Conservation (phyloP, 768 basidiomycete genomes). For the Xerocomellus chrysenteron region DNA sequence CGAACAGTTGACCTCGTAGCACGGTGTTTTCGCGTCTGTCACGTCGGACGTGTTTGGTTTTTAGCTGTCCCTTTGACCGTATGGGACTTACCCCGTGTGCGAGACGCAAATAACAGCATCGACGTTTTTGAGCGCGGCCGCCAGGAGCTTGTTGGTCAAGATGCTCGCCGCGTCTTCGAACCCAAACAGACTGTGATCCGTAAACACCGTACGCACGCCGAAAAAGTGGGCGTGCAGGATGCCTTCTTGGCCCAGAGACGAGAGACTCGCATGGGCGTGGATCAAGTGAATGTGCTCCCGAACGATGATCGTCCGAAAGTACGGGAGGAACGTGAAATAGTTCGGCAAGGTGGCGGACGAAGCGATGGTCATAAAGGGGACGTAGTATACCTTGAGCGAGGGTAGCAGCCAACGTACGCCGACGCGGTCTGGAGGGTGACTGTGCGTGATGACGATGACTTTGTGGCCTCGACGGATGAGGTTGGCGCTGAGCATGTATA, state of each 20-base stretch:
- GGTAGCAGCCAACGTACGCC: constrained; percentile 90
- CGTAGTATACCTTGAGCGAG: constrained; percentile 89
- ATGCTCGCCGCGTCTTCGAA: constrained; percentile 98
- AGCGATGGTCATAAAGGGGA: constrained; percentile 85
- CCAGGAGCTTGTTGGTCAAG: constrained; percentile 92
- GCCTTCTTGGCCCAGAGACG: constrained; percentile 88
- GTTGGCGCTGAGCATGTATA: constrained; percentile 86
- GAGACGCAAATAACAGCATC: constrained; percentile 96
- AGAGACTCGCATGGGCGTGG: constrained; percentile 90
- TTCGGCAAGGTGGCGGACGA: constrained; percentile 94
- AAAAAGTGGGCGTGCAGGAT: constrained; percentile 87
- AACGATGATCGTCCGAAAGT: constrained; percentile 83
- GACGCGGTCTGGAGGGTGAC: constrained; percentile 79
- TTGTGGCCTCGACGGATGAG: constrained; percentile 85
- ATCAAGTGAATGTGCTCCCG: constrained; percentile 85
- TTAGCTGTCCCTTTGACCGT: background rate
- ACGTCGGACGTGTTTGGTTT: background rate
- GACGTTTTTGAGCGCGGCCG: constrained; percentile 82
- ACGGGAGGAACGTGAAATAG: constrained; percentile 90
- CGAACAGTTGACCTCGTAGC: constrained; percentile 76
- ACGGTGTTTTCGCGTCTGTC: constrained; percentile 95
- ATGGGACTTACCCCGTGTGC: constrained; percentile 77
- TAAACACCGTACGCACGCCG: constrained; percentile 89
- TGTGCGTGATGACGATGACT: constrained; percentile 94
- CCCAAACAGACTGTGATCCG: constrained; percentile 95